These are phyloP conservation scores for Lasiosphaeria hispida DNA, from an alignment of 495 filamentous ascomycete species.

Conservation along the genomic window DNA sequence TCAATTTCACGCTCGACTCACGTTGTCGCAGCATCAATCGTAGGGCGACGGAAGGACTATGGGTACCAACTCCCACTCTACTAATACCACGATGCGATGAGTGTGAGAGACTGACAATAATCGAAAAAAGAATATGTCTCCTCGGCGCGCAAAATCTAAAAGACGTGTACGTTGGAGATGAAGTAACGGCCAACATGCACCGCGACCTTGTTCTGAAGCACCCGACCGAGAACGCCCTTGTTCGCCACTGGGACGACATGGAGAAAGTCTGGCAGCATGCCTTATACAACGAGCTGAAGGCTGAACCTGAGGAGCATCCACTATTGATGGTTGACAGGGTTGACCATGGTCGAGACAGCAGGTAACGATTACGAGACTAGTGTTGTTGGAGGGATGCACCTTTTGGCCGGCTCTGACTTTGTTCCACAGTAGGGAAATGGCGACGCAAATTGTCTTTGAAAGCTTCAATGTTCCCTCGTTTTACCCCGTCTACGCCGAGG, in stretches of 20 bases:
- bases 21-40: background rate
- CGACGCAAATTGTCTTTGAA: too few species aligned
- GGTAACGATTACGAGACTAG: too few species aligned
- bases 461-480: too few species aligned
- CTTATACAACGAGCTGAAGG: background rate
- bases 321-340: background rate
- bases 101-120: too few species aligned
- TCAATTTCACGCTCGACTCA: background rate
- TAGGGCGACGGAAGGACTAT: background rate
- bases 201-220: background rate
- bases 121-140: background rate
- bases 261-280: constrained; percentile 1
- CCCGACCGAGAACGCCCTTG: background rate
- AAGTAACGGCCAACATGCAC: background rate
- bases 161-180: background rate
- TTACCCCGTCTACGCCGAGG: too few species aligned
- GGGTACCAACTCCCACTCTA: background rate
- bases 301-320: background rate
- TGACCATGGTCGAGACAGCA: background rate
- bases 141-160: background rate
- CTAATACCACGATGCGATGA: too few species aligned
- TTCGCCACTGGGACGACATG: background rate
- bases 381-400: too few species aligned
- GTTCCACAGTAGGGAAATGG: too few species aligned
- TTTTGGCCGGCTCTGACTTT: too few species aligned